Base-by-base conservation (phyloP, 768 basidiomycete species). In the Tulasnella sp. region DNA sequence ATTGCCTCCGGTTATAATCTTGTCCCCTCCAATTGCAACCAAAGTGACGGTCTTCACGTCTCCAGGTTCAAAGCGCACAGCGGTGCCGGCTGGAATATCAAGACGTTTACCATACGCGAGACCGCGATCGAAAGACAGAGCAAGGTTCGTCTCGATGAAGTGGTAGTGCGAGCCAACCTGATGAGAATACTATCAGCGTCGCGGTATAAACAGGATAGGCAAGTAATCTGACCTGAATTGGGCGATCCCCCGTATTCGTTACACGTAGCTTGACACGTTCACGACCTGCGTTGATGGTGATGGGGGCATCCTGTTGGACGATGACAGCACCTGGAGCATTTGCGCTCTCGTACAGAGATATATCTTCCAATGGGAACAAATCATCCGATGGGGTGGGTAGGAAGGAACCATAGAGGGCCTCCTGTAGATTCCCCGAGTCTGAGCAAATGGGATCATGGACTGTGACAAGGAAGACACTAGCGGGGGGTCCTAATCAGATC, bases 31-130 rank as follows among this genome's bases (percentile, higher is more conserved):
- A 67, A 97, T 92, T 29, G 88, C 82, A 77, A 93, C 92, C 8
- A 99, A 88, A 0, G 88, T 88, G 52, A 99, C 92, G 0, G 93
- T 90, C 84, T 94, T 96, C 49, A 83, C 81, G 79, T 97, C 94
- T 1, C 96, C 94, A 0, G 97, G 97, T 82, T 99, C 97, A 82
- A 99, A 99, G 39, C 97, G 90, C 6, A 97, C 93, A 7, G 97
- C 96, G 0, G 96, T 99, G 7, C 97, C 97, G 0, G 97, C 91
- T 0, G 97, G 85, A 73, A 99, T 97, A 82, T 99, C 95, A 8
- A 99, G 89, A 15, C 93, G 89, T 80, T 89, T 94, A 7, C 92
- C 92, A 78, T 96, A 92, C 0, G 96, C 89, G 76, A 89, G 86
- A 5, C 82, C 83, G 36, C 97, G 91, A 83, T 99, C 96, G 79